Evolutionary conservation across 139 green algal species (phyloP).

Genomic region (Chlorella sp.): DNA sequence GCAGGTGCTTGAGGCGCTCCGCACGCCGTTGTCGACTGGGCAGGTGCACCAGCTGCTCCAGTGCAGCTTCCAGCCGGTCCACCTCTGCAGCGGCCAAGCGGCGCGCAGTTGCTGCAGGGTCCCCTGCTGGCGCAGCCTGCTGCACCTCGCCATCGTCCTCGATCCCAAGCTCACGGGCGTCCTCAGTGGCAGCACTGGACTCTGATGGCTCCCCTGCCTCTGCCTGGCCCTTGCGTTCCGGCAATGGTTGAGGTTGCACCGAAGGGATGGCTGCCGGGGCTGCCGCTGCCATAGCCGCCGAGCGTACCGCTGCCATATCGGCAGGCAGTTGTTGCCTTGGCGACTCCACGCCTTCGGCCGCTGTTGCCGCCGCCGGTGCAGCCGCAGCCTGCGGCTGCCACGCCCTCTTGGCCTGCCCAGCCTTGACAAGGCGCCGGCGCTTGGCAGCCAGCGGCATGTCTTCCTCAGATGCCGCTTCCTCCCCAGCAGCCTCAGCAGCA

Average conservation of each 20-base stretch:
- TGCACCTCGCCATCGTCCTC: too few species aligned
- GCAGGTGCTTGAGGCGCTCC: conserved; percentile 3
- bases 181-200: too few species aligned
- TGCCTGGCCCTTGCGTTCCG: too few species aligned
- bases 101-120: too few species aligned
- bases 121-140: too few species aligned
- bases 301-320: too few species aligned
- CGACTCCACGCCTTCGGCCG: background rate
- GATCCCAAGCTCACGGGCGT: too few species aligned
- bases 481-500: background rate
- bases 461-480: background rate
- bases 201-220: too few species aligned
- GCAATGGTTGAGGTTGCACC: too few species aligned
- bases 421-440: background rate
- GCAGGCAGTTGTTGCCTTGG: background rate
- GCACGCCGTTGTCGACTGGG: background rate
- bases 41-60: background rate
- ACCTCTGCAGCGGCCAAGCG: too few species aligned
- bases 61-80: background rate
- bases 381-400: background rate
- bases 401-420: background rate
- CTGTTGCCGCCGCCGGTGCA: background rate
- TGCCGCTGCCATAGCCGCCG: too few species aligned
- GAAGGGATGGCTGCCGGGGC: too few species aligned
- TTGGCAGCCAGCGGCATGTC: conserved; percentile 6